Evolutionary conservation across 1,284 basidiomycete species (phyloP).

Genomic region (Rugosomyces carneus): DNA sequence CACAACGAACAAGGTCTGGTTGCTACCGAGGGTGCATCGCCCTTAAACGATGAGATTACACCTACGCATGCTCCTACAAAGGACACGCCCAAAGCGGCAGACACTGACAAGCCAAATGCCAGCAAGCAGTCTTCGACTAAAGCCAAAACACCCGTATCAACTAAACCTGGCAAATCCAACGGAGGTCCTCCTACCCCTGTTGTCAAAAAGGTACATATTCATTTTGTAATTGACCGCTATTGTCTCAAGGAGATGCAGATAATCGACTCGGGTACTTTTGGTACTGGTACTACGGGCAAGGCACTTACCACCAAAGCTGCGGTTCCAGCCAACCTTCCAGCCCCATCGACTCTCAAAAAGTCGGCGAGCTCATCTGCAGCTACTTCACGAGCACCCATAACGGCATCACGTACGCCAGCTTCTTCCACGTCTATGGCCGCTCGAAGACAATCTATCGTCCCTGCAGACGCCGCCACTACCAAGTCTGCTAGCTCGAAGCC

Average conservation of each 20-base stretch:
- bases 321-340: conserved; percentile 25
- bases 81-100: conserved; percentile 1
- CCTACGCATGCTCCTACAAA: neutral
- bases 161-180: conserved; percentile 40
- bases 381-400: conserved; percentile 30
- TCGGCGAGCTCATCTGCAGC: conserved; percentile 34
- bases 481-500: conserved; percentile 33
- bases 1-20: conserved; percentile 11
- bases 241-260: conserved; percentile 37
- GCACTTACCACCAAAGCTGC: conserved; percentile 37
- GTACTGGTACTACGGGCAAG: conserved; percentile 46
- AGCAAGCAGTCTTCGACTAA: conserved; percentile 13
- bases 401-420: conserved; percentile 19
- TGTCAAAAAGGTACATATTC: conserved; percentile 57
- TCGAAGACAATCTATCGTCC: conserved; percentile 44
- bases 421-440: conserved; percentile 24
- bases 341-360: conserved; percentile 43
- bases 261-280: conserved; percentile 62
- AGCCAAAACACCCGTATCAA: conserved; percentile 20
- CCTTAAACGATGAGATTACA: conserved; percentile 4
- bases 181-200: conserved; percentile 43
- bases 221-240: conserved; percentile 14
- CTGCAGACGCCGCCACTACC: conserved; percentile 31
- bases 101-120: conserved; percentile 3
- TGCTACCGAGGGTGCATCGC: conserved; percentile 1